Evolutionary conservation across 495 filamentous ascomycete species (phyloP), one percentile per base, ranked within the genome.

Genomic region (Aspergillus ostianus): DNA sequence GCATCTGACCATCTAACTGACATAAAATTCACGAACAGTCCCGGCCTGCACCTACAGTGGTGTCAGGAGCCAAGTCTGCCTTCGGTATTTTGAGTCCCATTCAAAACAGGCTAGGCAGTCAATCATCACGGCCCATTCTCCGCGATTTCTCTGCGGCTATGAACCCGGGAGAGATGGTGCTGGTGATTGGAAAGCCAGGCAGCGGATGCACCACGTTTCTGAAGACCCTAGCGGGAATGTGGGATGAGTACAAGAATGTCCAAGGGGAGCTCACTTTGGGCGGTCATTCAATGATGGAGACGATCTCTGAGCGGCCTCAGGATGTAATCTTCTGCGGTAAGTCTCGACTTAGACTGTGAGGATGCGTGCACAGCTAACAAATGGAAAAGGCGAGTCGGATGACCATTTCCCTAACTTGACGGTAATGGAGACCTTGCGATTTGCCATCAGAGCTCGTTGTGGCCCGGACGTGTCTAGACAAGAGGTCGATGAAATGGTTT

Each of bases 351-450:
- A 20, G 10, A 12, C 19, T 4, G 29, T 0, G 1, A 18, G 21
- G 0, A 6, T 29, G 12, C 17, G 27, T 21, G 19, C 36, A 32
- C 2, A 3, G 17, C 54, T 47, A 12, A 56, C 45, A 2, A 18
- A 20, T 26, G 23, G 23, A 9, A 17, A 15, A 56, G 54, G 32
- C 17, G 15, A 84, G 83, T 49, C 83, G 87, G 65, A 83, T 85
- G 51, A 83, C 81, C 61, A 87, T 84, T 80, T 88, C 56, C 82
- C 87, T 4, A 72, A 70, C 8, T 66, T 90, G 52, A 87, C 83
- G 1, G 86, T 89, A 4, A 79, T 65, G 75, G 71, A 87, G 55
- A 89, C 87, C 0, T 73, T 89, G 32, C 77, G 76, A 8, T 90
- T 89, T 56, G 84, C 87, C 0, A 47, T 60, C 17, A 55, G 58